These are phyloP conservation scores for Phytopythium delawarense DNA, from an alignment of 352 stramenopile species.

Conservation along the genomic window DNA sequence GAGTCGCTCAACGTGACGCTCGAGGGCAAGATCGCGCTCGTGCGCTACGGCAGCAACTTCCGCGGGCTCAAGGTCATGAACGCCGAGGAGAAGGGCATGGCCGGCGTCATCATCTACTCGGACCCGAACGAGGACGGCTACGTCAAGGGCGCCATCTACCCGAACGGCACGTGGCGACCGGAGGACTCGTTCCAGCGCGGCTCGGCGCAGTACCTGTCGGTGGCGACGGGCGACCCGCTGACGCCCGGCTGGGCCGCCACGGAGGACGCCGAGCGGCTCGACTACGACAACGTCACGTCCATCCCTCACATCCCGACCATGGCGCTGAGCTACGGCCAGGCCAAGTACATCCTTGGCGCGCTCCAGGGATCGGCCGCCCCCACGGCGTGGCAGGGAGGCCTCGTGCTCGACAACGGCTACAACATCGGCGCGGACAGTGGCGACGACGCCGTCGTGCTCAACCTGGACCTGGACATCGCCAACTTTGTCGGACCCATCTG, in stretches of 20 bases:
- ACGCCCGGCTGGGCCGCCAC: slow-evolving; percentile 29
- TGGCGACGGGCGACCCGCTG: slow-evolving; percentile 56
- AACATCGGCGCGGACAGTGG: slow-evolving; percentile 50
- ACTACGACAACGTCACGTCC: slow-evolving; percentile 28
- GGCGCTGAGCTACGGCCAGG: slow-evolving; percentile 61
- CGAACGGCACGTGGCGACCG: slow-evolving; percentile 54
- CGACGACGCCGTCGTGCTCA: slow-evolving; percentile 31
- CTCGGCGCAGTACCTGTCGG: slow-evolving; percentile 55
- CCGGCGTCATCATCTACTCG: slow-evolving; percentile 66
- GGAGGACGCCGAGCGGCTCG: slow-evolving; percentile 19
- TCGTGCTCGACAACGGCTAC: slow-evolving; percentile 52
- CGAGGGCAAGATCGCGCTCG: slow-evolving; percentile 53
- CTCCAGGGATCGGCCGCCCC: slow-evolving; percentile 45
- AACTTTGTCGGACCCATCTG: slow-evolving; percentile 60
- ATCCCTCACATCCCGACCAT: slow-evolving; percentile 55
- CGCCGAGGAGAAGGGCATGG: slow-evolving; percentile 42
- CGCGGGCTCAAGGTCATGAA: slow-evolving; percentile 61
- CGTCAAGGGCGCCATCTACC: slow-evolving; percentile 43
- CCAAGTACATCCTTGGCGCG: slow-evolving; percentile 43
- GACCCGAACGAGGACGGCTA: slow-evolving; percentile 74
- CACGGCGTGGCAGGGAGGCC: slow-evolving; percentile 39
- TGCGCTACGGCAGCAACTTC: slow-evolving; percentile 54
- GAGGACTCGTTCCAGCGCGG: slow-evolving; percentile 59
- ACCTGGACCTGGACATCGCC: slow-evolving; percentile 53
- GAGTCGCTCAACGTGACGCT: slow-evolving; percentile 41